A percentile compares a stretch with the other conserved stretches of the same genome.
phyloP scores from a whole-genome alignment of 805 yeast genomes.

The Monosporozyma yasuniensis region DNA sequence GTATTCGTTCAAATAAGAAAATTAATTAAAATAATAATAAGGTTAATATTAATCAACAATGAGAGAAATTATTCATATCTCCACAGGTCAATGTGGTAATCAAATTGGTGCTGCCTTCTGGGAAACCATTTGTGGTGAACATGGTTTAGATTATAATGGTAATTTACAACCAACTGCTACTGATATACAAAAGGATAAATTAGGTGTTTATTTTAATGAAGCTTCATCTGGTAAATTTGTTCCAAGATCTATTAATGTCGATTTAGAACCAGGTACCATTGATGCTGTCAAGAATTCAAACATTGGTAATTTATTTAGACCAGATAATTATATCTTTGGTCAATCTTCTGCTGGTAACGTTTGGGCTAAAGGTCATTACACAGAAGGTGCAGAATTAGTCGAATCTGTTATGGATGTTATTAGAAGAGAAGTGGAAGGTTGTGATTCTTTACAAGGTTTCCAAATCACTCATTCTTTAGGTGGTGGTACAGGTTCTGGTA shows the following conservation, averaged over 20 bases:
- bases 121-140: conserved; percentile 88
- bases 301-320: conserved; percentile 84
- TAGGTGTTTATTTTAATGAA: conserved; percentile 82
- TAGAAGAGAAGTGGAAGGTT: conserved; percentile 88
- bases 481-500: conserved; percentile 96
- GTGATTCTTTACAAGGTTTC: conserved; percentile 91
- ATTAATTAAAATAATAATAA: too few relatives aligned
- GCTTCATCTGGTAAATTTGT: conserved; percentile 84
- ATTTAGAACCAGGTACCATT: conserved; percentile 90
- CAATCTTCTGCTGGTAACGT: conserved; percentile 92
- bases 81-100: conserved; percentile 98
- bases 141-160: conserved; percentile 70
- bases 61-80: conserved; percentile 69
- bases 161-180: conserved; percentile 50
- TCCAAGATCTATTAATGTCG: conserved; percentile 87
- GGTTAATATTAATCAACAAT: conserved; percentile 3
- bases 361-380: conserved; percentile 96
- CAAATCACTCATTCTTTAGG: conserved; percentile 78
- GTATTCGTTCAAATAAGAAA: too few relatives aligned
- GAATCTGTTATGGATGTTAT: conserved; percentile 84
- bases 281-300: conserved; percentile 72
- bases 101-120: conserved; percentile 94
- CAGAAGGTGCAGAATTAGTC: conserved; percentile 91
- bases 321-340: conserved; percentile 83
- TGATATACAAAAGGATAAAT: conserved; percentile 46